Evolutionary conservation across 331 rosid species (phyloP), one percentile per base, ranked within the genome.

Genomic region (Acacia concinna): DNA sequence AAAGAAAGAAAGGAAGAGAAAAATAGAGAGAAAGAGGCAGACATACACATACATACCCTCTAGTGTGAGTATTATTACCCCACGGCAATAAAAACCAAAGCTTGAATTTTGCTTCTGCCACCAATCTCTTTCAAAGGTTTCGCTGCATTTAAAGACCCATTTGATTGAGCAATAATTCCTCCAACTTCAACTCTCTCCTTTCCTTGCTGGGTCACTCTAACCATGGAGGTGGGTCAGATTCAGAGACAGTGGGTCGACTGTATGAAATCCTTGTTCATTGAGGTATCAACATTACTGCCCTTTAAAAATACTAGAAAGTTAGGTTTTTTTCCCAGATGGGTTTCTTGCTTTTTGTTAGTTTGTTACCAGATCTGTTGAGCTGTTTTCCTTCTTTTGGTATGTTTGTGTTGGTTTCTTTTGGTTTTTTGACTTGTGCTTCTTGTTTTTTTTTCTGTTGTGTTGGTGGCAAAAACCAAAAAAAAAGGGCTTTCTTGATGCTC

Each of bases 151-250:
- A 23, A 78, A 62, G 65, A 18, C 54, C 73, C 21, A 67, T 32
- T 78, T 78, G 81, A 78, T 83, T 81, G 59, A 49, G 78, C 75
- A 82, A 78, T 76, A 78, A 88, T 79, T 85, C 76, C 63, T 56
- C 63, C 73, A 85, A 59, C 80, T 85, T 84, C 68, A 85, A 74
- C 67, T 25, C 75, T 72, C 32, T 27, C 35, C 52, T 38, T 56
- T 57, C 84, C 79, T 65, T 52, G 32, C 57, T 79, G 85, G 87
- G 83, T 83, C 86, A 68, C 56, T 30, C 81, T 72, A 81, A 77
- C 27, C 75, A 96, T 96, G 98, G 99, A 96, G 43, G 95, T 93
- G 86, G 97, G 84, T 79, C 97, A 88, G 92, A 90, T 93, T 98
- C 93, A 76, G 83, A 91, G 97, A 86, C 97, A 88, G 88, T 93